A percentile compares a stretch with the other conserved stretches of the same genome.
Evolutionary conservation across 2,329 filamentous ascomycete species (phyloP).

Genomic region (Neopestalotiopsis sp.): DNA sequence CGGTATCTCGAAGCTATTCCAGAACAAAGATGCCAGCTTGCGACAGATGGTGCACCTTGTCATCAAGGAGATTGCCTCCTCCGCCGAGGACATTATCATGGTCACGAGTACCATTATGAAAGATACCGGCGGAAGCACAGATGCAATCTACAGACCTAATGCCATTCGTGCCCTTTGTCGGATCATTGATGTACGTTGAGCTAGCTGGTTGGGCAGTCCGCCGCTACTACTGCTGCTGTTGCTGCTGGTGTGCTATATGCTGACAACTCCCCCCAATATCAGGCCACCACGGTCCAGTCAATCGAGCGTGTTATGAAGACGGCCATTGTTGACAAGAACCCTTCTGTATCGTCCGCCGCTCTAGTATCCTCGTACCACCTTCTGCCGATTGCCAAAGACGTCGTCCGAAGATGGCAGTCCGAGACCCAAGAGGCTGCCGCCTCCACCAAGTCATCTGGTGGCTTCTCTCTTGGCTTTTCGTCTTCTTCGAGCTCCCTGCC

Average conservation of each 20-base stretch:
- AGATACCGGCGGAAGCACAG: conserved; percentile 93
- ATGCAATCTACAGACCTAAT: conserved; percentile 92
- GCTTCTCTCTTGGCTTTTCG: conserved; percentile 92
- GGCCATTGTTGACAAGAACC: conserved; percentile 98
- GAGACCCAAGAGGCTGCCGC: conserved; percentile 97
- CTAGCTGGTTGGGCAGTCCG: neutral
- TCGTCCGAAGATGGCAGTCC: conserved; percentile 96
- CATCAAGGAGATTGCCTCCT: conserved; percentile 95
- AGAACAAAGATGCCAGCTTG: conserved; percentile 97
- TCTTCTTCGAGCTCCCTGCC: conserved; percentile 74
- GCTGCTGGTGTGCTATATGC: neutral
- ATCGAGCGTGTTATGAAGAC: conserved; percentile 99
- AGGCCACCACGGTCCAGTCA: conserved; percentile 94
- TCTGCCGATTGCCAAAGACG: conserved; percentile 92
- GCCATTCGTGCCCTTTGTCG: conserved; percentile 94
- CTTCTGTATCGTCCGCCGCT: conserved; percentile 93
- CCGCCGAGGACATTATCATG: conserved; percentile 99
- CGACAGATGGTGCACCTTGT: conserved; percentile 99
- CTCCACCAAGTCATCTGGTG: conserved; percentile 84
- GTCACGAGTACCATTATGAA: conserved; percentile 99
- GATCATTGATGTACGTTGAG: conserved; percentile 85
- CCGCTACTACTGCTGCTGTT: neutral
- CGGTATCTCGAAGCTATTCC: conserved; percentile 98
- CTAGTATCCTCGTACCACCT: conserved; percentile 98
- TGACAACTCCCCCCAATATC: conserved; percentile 17